Percentiles rank a stretch among this genome's conserved stretches.
Evolutionary conservation across 2,329 filamentous ascomycete genomes (phyloP).

Genomic region (Ophiostoma pallidulum): DNA sequence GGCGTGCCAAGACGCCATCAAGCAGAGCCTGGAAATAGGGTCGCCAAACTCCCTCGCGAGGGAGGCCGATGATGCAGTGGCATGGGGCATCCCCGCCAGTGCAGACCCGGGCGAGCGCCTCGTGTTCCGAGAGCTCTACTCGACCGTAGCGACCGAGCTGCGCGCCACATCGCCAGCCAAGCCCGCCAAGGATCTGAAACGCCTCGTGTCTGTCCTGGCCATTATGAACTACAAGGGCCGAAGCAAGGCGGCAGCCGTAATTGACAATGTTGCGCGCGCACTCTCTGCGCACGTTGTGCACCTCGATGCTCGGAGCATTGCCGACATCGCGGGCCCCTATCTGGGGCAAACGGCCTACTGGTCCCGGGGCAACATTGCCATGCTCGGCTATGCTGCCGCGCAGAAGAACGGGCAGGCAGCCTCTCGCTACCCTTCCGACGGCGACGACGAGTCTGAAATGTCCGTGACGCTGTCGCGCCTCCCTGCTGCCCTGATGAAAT

Average conservation of each 20-base stretch:
- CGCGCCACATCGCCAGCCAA: conserved; percentile 17
- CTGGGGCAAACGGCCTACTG: conserved; percentile 49
- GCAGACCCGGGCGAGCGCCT: conserved; percentile 17
- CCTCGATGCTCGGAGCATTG: conserved; percentile 60
- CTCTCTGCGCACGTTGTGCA: conserved; percentile 58
- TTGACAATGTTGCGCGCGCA: conserved; percentile 24
- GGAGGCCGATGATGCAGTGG: conserved; percentile 9
- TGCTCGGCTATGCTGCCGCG: conserved; percentile 47
- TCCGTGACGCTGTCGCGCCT: conserved; percentile 19
- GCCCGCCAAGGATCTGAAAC: conserved; percentile 19
- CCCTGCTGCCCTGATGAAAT: conserved; percentile 13
- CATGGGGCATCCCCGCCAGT: neutral
- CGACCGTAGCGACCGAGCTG: conserved; percentile 26
- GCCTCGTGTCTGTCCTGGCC: conserved; percentile 27
- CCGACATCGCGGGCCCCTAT: conserved; percentile 59
- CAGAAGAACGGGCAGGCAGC: conserved; percentile 42
- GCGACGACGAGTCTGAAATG: conserved; percentile 25
- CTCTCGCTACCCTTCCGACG: conserved; percentile 29
- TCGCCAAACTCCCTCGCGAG: neutral
- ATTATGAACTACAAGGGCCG: conserved; percentile 27
- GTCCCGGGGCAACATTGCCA: conserved; percentile 40
- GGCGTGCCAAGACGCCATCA: neutral
- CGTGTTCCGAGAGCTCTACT: conserved; percentile 24
- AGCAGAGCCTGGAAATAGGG: neutral
- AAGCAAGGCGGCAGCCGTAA: conserved; percentile 19